A percentile compares a stretch with the other conserved stretches of the same genome.
Evolutionary conservation across 768 basidiomycete genomes (phyloP).

Genomic region (Flagelloscypha sp.): DNA sequence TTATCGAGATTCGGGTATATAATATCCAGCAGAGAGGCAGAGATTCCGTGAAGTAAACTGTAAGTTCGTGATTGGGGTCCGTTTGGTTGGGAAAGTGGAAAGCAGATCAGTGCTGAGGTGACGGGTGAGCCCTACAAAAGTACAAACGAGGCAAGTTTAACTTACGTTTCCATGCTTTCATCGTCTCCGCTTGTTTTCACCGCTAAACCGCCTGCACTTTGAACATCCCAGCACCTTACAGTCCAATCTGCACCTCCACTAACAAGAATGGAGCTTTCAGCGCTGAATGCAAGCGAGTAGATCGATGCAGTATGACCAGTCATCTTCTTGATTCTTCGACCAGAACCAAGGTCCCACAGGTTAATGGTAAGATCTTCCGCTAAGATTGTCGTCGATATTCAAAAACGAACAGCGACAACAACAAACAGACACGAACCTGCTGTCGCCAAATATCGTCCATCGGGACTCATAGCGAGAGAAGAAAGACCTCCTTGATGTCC

Average conservation of each 20-base stretch:
- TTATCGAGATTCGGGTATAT: slow-evolving; percentile 50
- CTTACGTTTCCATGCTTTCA: slow-evolving; percentile 66
- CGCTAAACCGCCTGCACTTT: slow-evolving; percentile 57
- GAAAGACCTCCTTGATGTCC: slow-evolving; percentile 90
- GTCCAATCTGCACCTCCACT: slow-evolving; percentile 94
- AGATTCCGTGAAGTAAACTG: slow-evolving; percentile 95
- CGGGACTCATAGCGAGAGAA: slow-evolving; percentile 82
- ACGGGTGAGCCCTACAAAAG: slow-evolving; percentile 7
- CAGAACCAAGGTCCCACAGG: slow-evolving; percentile 95
- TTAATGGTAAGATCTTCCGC: slow-evolving; percentile 91
- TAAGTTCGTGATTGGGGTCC: slow-evolving; percentile 86
- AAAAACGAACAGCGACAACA: slow-evolving; percentile 2
- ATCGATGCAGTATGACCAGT: slow-evolving; percentile 85
- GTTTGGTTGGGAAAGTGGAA: slow-evolving; percentile 89
- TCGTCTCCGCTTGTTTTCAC: slow-evolving; percentile 50
- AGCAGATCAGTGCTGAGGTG: slow-evolving; percentile 68
- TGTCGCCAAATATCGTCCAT: slow-evolving; percentile 89
- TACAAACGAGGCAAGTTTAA: slow-evolving; percentile 7
- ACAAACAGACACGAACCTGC: slow-evolving; percentile 45
- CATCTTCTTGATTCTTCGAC: slow-evolving; percentile 93
- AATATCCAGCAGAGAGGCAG: slow-evolving; percentile 78
- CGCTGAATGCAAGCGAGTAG: slow-evolving; percentile 85
- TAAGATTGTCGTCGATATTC: slow-evolving; percentile 16
- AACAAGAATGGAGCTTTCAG: slow-evolving; percentile 83
- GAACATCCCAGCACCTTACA: slow-evolving; percentile 97